Conservation (phyloP, 225 moss, liverwort and hornwort genomes). For the Polytrichum formosum region DNA sequence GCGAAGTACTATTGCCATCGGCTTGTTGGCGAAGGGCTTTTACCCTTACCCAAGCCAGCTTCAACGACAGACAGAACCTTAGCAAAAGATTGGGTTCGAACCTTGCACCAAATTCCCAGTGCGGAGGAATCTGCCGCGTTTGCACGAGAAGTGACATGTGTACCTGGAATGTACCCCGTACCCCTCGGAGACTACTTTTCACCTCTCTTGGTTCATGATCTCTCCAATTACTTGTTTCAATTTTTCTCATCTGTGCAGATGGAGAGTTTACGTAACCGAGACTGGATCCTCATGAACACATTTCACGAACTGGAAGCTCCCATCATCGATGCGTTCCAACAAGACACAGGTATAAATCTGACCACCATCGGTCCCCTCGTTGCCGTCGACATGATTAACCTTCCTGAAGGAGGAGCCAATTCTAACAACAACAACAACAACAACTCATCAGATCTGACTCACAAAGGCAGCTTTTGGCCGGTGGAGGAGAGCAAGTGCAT, state of each 20-base stretch:
- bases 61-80: background rate
- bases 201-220: background rate
- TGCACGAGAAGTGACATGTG: slow-evolving; percentile 1
- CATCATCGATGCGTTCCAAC: background rate
- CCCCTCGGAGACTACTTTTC: background rate
- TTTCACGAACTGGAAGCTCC: background rate
- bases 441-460: background rate
- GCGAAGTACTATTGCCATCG: background rate
- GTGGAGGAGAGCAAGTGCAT: background rate
- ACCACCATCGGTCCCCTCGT: slow-evolving; percentile 1
- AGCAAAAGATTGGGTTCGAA: background rate
- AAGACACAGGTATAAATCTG: background rate
- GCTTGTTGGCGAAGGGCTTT: background rate
- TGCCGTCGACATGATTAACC: background rate
- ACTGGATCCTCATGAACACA: slow-evolving; percentile 2
- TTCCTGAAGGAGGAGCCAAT: too few species aligned
- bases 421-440: background rate
- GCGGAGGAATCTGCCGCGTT: background rate
- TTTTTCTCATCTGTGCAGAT: background rate
- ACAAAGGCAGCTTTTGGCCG: background rate
- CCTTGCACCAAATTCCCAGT: background rate
- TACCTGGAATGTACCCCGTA: slow-evolving; percentile 1
- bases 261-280: background rate
- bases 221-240: background rate
- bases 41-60: background rate